A percentile compares a stretch with the other conserved stretches of the same genome.
Evolutionary conservation across 306 rosid species (phyloP).

Genomic region (Cucurbita maxima): DNA sequence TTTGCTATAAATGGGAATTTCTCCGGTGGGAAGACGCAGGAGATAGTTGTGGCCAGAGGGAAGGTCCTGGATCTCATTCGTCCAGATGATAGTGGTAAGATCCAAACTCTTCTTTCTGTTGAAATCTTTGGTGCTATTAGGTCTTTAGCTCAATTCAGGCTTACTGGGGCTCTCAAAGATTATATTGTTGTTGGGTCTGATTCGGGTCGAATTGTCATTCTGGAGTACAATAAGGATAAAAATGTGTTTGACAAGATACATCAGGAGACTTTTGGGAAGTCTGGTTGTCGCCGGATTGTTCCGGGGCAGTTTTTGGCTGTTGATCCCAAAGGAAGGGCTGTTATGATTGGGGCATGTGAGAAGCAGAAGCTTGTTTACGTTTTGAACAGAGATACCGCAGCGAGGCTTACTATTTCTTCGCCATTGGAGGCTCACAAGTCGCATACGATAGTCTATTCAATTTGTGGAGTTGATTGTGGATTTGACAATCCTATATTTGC

Average conservation of each 20-base stretch:
- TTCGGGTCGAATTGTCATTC: constrained; percentile 84
- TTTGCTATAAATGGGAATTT: constrained; percentile 88
- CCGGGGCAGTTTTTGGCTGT: constrained; percentile 84
- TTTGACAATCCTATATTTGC: constrained; percentile 94
- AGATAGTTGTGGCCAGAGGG: constrained; percentile 83
- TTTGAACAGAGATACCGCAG: constrained; percentile 79
- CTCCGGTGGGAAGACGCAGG: constrained; percentile 92
- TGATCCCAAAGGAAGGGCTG: constrained; percentile 95
- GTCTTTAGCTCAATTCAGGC: constrained; percentile 74
- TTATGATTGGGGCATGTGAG: constrained; percentile 90
- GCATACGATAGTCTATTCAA: constrained; percentile 70
- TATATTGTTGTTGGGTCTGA: constrained; percentile 83
- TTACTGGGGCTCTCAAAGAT: constrained; percentile 79
- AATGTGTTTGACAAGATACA: constrained; percentile 80
- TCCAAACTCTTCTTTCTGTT: constrained; percentile 89
- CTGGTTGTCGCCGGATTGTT: constrained; percentile 81
- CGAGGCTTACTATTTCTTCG: constrained; percentile 84
- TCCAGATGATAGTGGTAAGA: constrained; percentile 79
- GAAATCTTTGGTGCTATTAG: constrained; percentile 79
- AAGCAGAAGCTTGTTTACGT: constrained; percentile 91
- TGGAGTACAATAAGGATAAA: constrained; percentile 70
- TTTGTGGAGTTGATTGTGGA: constrained; percentile 91
- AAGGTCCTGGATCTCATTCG: constrained; percentile 91
- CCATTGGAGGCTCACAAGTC: constrained; percentile 93
- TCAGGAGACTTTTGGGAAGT: constrained; percentile 90